These are phyloP conservation scores for Hirschfeldia incana DNA, from an alignment of 345 rosid species.

Conservation along the genomic window DNA sequence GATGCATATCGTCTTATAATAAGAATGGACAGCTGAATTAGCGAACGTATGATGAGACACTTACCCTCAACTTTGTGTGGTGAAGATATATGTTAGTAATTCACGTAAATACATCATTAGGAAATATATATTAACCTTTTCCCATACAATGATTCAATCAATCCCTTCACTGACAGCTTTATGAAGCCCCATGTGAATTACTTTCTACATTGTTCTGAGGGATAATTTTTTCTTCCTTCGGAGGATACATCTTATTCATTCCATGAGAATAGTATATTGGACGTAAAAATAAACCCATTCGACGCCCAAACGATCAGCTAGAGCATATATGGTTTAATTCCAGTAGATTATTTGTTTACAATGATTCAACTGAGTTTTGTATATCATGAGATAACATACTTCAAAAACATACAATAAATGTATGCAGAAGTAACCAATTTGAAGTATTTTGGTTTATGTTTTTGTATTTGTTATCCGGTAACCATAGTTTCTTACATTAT, in stretches of 20 bases:
- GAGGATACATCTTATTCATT: background rate
- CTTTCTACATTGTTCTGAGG: background rate
- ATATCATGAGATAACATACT: background rate
- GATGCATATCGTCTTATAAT: background rate
- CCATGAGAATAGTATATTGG: background rate
- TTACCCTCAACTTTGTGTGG: background rate
- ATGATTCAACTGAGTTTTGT: background rate
- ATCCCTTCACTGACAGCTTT: slow-evolving; percentile 1
- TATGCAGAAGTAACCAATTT: background rate
- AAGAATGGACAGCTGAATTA: background rate
- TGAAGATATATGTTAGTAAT: background rate
- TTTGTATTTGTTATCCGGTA: background rate
- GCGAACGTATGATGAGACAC: background rate
- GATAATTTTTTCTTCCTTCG: background rate
- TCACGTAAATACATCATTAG: background rate
- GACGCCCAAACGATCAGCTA: background rate
- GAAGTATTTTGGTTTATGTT: background rate
- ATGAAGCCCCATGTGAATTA: slow-evolving; percentile 12
- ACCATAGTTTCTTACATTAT: background rate
- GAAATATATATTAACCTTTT: background rate
- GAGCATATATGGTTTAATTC: background rate
- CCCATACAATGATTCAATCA: background rate
- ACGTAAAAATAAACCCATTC: background rate
- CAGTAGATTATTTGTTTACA: background rate
- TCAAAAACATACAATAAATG: background rate